Conservation (phyloP, 257 asterid species). For the Solanum virginianum region DNA sequence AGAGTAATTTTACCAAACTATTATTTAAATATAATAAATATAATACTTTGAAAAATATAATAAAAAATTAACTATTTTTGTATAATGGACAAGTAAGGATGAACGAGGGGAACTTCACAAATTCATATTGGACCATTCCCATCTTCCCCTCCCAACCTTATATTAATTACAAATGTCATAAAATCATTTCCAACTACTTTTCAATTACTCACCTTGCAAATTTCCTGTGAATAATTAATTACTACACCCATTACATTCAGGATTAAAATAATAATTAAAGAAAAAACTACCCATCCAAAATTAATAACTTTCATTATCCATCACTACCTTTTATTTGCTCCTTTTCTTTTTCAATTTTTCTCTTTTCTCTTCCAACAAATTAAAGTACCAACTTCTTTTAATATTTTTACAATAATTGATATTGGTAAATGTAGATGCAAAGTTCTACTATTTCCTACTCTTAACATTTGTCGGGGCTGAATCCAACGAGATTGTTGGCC, state of each 20-base stretch:
- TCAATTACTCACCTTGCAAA: neutral
- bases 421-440: neutral
- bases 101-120: neutral
- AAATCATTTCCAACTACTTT: neutral
- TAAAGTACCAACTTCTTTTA: neutral
- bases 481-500: conserved; percentile 41
- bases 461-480: conserved; percentile 66
- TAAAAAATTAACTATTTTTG: no score
- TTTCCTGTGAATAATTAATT: neutral
- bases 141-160: neutral
- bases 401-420: neutral
- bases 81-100: no score
- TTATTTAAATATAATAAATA: no score
- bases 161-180: neutral
- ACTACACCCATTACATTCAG: neutral
- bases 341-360: no score
- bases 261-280: neutral
- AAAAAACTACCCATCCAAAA: neutral
- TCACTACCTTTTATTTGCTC: neutral
- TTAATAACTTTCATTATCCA: neutral
- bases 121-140: neutral
- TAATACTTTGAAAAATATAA: no score
- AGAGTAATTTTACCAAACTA: no score
- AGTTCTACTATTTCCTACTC: neutral
- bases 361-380: neutral